Conservation (phyloP, 1,284 basidiomycete species). For the Tilletia caries region DNA sequence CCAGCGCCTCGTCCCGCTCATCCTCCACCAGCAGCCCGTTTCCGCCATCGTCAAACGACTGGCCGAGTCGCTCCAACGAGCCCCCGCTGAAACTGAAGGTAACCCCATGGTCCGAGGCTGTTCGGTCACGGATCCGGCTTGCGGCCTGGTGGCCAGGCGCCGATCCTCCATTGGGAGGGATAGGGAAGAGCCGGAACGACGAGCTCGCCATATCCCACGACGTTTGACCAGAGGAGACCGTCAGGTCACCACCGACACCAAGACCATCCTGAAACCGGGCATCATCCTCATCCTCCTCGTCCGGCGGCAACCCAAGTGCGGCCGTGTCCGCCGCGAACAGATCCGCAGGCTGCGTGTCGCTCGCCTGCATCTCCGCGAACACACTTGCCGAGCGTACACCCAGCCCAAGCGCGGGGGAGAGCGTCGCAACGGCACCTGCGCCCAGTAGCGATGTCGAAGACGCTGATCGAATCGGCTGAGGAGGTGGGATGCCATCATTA, state of each 20-base stretch:
- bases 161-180: too few relatives aligned
- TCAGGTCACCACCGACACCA: neutral
- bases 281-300: conserved; percentile 20
- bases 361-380: conserved; percentile 9
- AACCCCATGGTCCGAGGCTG: neutral
- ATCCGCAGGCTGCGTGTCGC: conserved; percentile 11
- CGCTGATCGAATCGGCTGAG: conserved; percentile 14
- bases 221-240: neutral
- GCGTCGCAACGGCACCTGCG: conserved; percentile 21
- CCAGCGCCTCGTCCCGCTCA: conserved; percentile 22
- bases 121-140: too few relatives aligned
- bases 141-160: too few relatives aligned
- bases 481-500: neutral
- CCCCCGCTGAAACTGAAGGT: neutral
- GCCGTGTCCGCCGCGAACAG: conserved; percentile 6
- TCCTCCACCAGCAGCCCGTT: neutral
- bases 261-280: conserved; percentile 13
- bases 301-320: neutral
- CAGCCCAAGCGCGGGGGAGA: conserved; percentile 21
- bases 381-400: conserved; percentile 6
- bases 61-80: too few relatives aligned
- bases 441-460: conserved; percentile 26
- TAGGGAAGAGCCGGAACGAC: too few relatives aligned
- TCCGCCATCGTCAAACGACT: too few relatives aligned
- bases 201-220: neutral